Evolutionary conservation across 805 yeast species (phyloP).

Genomic region (Hanseniaspora taiwanica): DNA sequence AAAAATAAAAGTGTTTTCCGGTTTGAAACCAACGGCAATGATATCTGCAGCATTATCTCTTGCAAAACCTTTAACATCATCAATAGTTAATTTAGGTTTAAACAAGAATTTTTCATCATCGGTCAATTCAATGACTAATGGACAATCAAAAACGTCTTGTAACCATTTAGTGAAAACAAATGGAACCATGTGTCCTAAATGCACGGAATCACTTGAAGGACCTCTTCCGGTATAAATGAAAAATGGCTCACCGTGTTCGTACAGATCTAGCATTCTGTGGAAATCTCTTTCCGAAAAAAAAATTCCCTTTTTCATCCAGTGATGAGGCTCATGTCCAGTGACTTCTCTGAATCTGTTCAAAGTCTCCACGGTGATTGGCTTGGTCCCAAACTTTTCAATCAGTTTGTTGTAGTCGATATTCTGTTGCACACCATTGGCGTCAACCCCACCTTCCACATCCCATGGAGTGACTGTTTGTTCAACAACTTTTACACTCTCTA

Average conservation of each 20-base stretch:
- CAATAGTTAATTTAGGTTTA: constrained; percentile 79
- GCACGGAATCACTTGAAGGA: constrained; percentile 89
- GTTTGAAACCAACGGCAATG: constrained; percentile 86
- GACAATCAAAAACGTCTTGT: constrained; percentile 94
- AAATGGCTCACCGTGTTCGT: constrained; percentile 91
- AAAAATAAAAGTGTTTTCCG: constrained; percentile 88
- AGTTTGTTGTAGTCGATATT: constrained; percentile 86
- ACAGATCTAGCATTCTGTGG: constrained; percentile 62
- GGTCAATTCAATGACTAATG: constrained; percentile 83
- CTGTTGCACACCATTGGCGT: constrained; percentile 72
- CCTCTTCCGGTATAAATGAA: constrained; percentile 96
- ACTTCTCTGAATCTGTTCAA: constrained; percentile 61
- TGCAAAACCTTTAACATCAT: constrained; percentile 73
- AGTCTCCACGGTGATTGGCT: constrained; percentile 52
- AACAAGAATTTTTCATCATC: constrained; percentile 96
- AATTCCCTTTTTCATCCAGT: constrained; percentile 76
- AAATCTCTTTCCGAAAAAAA: constrained; percentile 89
- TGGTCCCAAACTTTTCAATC: constrained; percentile 79
- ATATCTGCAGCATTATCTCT: constrained; percentile 82
- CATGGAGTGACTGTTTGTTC: constrained; percentile 80
- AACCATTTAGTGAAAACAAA: constrained; percentile 94
- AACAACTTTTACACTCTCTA: constrained; percentile 10
- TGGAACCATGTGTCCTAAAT: constrained; percentile 94
- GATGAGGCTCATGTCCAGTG: constrained; percentile 89
- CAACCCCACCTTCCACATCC: constrained; percentile 98